Evolutionary conservation across 805 yeast genomes (phyloP), one percentile per base, ranked within the genome.

Genomic region (Kuraishia borneana): DNA sequence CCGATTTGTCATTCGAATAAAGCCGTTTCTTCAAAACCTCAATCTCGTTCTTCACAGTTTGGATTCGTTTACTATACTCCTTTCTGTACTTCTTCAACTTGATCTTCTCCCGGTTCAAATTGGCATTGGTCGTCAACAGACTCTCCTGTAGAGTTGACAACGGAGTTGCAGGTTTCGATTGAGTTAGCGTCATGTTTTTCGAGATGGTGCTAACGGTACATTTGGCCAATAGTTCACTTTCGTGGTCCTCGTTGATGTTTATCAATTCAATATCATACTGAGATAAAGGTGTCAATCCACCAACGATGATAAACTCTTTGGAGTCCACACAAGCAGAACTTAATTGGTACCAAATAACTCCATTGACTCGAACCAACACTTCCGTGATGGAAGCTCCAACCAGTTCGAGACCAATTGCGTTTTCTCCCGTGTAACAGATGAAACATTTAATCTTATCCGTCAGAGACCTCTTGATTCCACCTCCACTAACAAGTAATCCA

Each of bases 281-380:
- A 8, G 80, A 70, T 14, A 66, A 49, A 2, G 84, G 83, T 21
- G 77, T 72, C 26, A 79, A 55, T 0, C 85, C 85, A 42, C 74
- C 69, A 13, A 79, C 73, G 2, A 75, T 65, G n/a, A 75, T 63
- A 34, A 67, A 56, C 35, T 69, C 71, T 30, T 69, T 68, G 21
- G 65, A 65, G 17, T 58, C 57, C 13, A 60, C 48, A 12, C 61
- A 59, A 31, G 74, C 74, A 26, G 70, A 61, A 0, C 75, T 63
- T 2, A 74, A 73, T 46, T 76, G 83, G 18, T 75, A 69, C 87
- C 87, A 79, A 10, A 70, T 63, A 17, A 78, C 66, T 17, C 83
- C 84, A 44, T 79, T 78, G 4, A 79, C 83, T 36, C 61, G 54
- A 9, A 65, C 65, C 31, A 61, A 55, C 5, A 68, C 48, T 36